Base-by-base conservation (phyloP, 225 moss, liverwort and hornwort species). In the Physcomitrellopsis africana region DNA sequence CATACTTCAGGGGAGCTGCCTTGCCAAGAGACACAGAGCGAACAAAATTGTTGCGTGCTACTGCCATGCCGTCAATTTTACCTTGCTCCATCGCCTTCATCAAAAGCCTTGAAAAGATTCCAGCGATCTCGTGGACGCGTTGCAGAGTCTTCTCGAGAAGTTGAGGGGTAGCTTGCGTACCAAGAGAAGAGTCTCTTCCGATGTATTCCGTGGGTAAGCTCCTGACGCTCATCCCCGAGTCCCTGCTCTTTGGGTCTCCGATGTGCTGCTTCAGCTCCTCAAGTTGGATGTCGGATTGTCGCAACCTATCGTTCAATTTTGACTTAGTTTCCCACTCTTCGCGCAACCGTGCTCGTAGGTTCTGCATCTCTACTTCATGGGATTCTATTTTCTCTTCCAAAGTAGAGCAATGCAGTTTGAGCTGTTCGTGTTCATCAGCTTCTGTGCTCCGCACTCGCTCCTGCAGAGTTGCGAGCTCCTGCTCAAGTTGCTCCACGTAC, bases 81-180 rank as follows among this genome's bases (percentile, higher is more conserved):
- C 75, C 75, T 42, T 73, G 79, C 41, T 82, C 78, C 55, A 52
- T 70, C 15, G 77, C 74, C 70, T 81, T 77, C 73, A 84, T 77
- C 26, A 84, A 65, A 37, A 77, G 77, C 13, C 81, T 74, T 8
- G 81, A 66, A 63, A 84, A 84, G 61, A 43, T 69, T 52, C 77
- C 74, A 23, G 81, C 77, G 32, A 73, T 77, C 66, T 84, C 81
- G 56, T 81, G 84, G 61, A 81, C 81, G 10, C 84, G 81, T 16
- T 57, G 74, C 1, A 84, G 67, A 22, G 81, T 81, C 55, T 27
- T 77, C 51, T 84, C 77, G 45, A 84, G 81, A 18, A 84, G 77
- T 61, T 55, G 26, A 3, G 77, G 18, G 65, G 77, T 84, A 59
- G 61, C 74, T 75, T 57, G 73, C 18, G 81, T 70, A 74, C 77